Base-by-base conservation (phyloP, 2,329 filamentous ascomycete species). In the Coleophoma eucalyptorum region DNA sequence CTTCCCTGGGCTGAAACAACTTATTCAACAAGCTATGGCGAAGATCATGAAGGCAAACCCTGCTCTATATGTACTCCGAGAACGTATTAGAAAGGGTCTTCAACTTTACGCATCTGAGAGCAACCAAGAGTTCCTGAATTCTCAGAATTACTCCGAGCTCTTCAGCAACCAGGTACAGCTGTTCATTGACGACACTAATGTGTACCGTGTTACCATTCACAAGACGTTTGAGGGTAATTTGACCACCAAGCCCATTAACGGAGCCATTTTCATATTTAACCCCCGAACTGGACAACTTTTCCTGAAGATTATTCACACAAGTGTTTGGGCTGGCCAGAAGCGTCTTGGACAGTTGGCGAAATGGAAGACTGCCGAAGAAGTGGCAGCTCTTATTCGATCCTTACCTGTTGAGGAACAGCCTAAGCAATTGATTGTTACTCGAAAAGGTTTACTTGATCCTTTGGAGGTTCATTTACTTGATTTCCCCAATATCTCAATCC, bases 11-110 rank as follows among this genome's bases (percentile, higher is more conserved):
- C 74, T 99, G 55, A 99, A 99, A 78, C 88, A 91, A 44, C 81
- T 99, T 20, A 78, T 99, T 21, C 95, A 99, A 70, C 93, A 97
- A 69, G 94, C 95, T 5, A 99, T 99, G 95, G 91, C 91, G 45
- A 99, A 99, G 84, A 84, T 99, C 67, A 99, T 99, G 94, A 99
- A 99, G 74, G 93, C 94, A 35, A 99, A 99, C 65, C 94, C 94
- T 15, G 94, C 94, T 3, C 74, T 99, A 32, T 99, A 97, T 67
- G 94, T 99, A 47, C 75, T 99, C 53, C 89, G 94, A 53, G 94
- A 99, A 74, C 94, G 94, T 80, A 99, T 99, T 57, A 84, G 95
- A 58, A 99, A 99, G 78, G 94, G 94, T 78, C 81, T 99, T 52
- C 94, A 99, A 73, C 78, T 99, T 13, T 99, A 99, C 65, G 94